Evolutionary conservation across 31 red algal genomes (phyloP).

Genomic region (Porphyra umbilicalis): DNA sequence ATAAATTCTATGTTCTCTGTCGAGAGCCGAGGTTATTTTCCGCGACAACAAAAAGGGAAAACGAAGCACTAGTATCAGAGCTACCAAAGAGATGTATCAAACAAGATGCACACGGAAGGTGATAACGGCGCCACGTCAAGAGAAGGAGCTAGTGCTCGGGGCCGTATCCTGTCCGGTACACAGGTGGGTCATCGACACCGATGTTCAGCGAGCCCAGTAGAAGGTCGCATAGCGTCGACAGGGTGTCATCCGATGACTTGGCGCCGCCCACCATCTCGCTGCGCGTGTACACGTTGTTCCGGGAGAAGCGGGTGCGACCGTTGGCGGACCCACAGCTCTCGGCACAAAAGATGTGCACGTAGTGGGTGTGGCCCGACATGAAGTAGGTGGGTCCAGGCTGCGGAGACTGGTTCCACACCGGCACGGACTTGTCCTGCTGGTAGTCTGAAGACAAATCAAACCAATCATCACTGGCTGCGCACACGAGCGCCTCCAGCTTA

Average conservation of each 20-base stretch:
- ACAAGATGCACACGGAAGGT: no score
- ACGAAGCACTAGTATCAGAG: no score
- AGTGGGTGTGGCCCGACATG: not conserved
- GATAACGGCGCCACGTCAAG: no score
- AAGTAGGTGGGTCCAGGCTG: not conserved
- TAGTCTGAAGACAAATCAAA: not conserved
- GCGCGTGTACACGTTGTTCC: not conserved
- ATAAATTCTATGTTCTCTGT: no score
- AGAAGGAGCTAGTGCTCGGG: not conserved
- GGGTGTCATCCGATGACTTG: not conserved
- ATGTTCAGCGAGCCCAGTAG: not conserved
- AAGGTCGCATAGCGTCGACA: not conserved
- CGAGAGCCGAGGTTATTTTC: no score
- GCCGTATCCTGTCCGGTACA: not conserved
- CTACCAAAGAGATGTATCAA: no score
- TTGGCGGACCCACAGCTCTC: not conserved
- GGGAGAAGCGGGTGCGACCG: not conserved
- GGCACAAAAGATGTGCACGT: not conserved
- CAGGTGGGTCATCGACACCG: not conserved
- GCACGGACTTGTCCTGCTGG: not conserved
- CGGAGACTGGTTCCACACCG: not conserved
- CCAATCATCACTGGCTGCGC: no score
- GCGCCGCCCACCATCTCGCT: not conserved
- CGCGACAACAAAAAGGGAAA: no score
- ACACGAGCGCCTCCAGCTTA: no score